These are phyloP conservation scores for Bjerkandera adusta DNA, from an alignment of 1,284 basidiomycete species.

Conservation along the genomic window DNA sequence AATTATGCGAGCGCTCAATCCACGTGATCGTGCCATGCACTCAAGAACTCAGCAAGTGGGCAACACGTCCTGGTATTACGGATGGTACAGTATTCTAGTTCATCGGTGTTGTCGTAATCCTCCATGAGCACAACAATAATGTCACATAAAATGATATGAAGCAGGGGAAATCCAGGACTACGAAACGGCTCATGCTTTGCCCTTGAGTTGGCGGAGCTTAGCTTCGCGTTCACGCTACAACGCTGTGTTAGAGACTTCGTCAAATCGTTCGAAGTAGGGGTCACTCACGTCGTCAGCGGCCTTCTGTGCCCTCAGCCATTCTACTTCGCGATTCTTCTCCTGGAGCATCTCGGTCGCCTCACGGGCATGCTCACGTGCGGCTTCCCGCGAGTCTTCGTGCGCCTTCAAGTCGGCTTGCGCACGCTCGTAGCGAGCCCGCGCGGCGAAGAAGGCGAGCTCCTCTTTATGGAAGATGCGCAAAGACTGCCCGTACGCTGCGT, in stretches of 20 bases:
- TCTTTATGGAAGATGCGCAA: constrained; percentile 44
- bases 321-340: constrained; percentile 53
- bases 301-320: constrained; percentile 44
- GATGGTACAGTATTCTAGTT: no score
- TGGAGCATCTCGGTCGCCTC: constrained; percentile 48
- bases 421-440: constrained; percentile 45
- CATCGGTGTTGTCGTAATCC: no score
- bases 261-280: neutral
- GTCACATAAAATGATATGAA: no score
- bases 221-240: constrained; percentile 41
- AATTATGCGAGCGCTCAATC: no score
- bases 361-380: constrained; percentile 39
- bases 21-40: no score
- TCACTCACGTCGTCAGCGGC: constrained; percentile 45
- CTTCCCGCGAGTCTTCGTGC: constrained; percentile 44
- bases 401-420: constrained; percentile 42
- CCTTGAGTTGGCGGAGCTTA: constrained; percentile 38
- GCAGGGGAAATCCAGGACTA: no score
- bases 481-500: constrained; percentile 41
- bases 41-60: no score
- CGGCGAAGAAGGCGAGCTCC: constrained; percentile 45
- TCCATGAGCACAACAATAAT: no score
- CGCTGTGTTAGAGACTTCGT: neutral
- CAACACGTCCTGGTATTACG: no score
- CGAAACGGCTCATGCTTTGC: no score